Evolutionary conservation across 257 asterid species (phyloP).

Genomic region (Primulina huaijiensis): DNA sequence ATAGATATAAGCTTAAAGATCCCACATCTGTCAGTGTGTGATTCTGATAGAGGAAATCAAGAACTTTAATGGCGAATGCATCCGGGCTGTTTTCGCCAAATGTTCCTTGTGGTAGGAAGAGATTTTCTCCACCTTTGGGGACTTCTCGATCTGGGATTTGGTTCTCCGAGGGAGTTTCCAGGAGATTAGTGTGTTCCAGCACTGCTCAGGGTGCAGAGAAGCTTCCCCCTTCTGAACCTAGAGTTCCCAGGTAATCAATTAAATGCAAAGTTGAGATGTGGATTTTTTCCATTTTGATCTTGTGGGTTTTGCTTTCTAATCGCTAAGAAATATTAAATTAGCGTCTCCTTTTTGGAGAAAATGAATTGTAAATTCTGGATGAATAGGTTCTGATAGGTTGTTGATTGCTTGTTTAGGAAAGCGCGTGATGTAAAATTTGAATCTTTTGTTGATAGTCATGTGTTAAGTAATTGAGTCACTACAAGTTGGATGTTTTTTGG

Average conservation of each 20-base stretch:
- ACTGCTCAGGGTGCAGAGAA: constrained; percentile 60
- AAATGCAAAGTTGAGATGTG: not conserved
- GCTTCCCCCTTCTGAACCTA: constrained; percentile 54
- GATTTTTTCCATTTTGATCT: constrained; percentile 1
- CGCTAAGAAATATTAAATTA: not conserved
- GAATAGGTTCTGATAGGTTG: not conserved
- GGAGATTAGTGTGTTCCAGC: constrained; percentile 51
- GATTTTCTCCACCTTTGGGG: constrained; percentile 33
- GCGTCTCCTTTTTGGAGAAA: not conserved
- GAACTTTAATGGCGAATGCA: constrained; percentile 37
- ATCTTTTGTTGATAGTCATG: constrained; percentile 4
- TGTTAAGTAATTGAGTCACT: not conserved
- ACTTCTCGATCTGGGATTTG: constrained; percentile 35
- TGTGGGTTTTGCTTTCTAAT: constrained; percentile 14
- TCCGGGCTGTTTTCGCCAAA: constrained; percentile 35
- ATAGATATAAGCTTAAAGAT: not conserved
- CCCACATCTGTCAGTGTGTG: not conserved
- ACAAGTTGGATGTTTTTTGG: constrained; percentile 13
- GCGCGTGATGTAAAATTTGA: constrained; percentile 13
- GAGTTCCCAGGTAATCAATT: constrained; percentile 52
- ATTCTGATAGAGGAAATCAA: not conserved
- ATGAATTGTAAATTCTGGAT: constrained; percentile 7
- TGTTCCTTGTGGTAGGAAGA: constrained; percentile 27
- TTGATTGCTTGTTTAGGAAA: constrained; percentile 20
- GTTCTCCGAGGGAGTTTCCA: constrained; percentile 36